phyloP scores from a whole-genome alignment of 208 protist species.

The Trypanosoma rangeli region DNA sequence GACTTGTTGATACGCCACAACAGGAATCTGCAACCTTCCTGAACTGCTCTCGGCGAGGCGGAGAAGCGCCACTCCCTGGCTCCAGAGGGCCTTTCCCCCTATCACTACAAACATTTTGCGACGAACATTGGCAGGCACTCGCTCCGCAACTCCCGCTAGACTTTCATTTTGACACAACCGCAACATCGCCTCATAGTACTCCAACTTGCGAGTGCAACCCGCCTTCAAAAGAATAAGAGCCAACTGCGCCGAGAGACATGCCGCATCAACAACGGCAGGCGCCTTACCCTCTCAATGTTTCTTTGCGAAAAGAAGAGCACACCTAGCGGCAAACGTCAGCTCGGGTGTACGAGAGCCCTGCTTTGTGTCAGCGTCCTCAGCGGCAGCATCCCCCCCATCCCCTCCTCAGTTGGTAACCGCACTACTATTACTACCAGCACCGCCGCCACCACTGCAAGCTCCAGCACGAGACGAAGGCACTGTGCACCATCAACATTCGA shows the following conservation, averaged over 20 bases:
- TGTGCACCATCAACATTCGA: neutral
- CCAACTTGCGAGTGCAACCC: neutral
- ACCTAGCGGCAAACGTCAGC: conserved; percentile 1
- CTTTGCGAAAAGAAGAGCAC: conserved; percentile 16
- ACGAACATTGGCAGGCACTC: conserved; percentile 24
- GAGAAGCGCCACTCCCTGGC: conserved; percentile 15
- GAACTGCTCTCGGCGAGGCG: conserved; percentile 16
- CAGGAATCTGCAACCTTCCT: conserved; percentile 20
- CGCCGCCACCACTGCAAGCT: neutral
- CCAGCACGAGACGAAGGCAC: neutral
- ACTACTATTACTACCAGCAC: neutral
- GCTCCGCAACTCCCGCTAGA: conserved; percentile 1
- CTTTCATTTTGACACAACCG: conserved; percentile 8
- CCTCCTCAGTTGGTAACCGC: neutral
- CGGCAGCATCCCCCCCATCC: neutral
- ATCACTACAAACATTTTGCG: conserved; percentile 23
- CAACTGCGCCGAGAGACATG: conserved; percentile 20
- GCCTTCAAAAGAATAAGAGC: conserved; percentile 19
- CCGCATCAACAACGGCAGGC: neutral
- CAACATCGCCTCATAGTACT: conserved; percentile 20
- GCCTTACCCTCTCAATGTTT: conserved; percentile 1
- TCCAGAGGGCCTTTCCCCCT: conserved; percentile 24
- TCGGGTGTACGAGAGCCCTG: neutral
- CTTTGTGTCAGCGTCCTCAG: neutral
- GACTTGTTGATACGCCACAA: conserved; percentile 33